A percentile compares a stretch with the other conserved stretches of the same genome.
phyloP scores from a whole-genome alignment of 176 grass and related monocot genomes.

The Oropetium thomaeum region DNA sequence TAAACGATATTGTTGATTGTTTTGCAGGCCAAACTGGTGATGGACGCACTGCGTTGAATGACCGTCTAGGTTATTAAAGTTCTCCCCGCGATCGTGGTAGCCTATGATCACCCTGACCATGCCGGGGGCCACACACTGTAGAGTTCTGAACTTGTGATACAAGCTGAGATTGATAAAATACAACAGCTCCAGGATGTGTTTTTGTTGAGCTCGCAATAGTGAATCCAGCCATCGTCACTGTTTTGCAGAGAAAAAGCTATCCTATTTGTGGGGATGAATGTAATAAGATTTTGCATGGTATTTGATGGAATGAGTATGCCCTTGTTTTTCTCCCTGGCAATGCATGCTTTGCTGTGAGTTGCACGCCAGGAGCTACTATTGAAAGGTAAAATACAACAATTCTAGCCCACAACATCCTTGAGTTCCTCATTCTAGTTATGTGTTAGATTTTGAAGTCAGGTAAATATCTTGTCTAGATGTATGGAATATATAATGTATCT shows the following conservation, averaged over 20 bases:
- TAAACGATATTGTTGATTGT: neutral
- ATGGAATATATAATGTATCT: no score
- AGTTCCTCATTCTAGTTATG: no score
- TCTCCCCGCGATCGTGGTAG: neutral
- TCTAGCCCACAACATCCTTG: no score
- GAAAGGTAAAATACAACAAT: no score
- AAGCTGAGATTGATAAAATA: neutral
- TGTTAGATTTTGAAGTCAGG: no score
- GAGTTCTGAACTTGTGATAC: neutral
- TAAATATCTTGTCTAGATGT: no score
- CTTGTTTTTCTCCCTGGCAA: neutral
- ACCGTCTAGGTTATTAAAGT: constrained; percentile 80
- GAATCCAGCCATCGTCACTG: neutral
- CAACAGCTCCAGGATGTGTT: no score
- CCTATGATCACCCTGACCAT: neutral
- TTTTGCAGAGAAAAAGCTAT: no score
- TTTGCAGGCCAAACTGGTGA: constrained; percentile 96
- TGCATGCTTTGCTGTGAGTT: neutral
- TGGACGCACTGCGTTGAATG: constrained; percentile 85
- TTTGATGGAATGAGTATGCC: no score
- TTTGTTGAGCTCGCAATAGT: neutral
- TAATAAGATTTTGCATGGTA: neutral
- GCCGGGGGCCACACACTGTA: neutral
- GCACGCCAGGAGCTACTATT: no score
- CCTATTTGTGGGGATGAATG: neutral